Evolutionary conservation across 225 moss, liverwort and hornwort genomes (phyloP).

Genomic region (Physcomitrellopsis africana): DNA sequence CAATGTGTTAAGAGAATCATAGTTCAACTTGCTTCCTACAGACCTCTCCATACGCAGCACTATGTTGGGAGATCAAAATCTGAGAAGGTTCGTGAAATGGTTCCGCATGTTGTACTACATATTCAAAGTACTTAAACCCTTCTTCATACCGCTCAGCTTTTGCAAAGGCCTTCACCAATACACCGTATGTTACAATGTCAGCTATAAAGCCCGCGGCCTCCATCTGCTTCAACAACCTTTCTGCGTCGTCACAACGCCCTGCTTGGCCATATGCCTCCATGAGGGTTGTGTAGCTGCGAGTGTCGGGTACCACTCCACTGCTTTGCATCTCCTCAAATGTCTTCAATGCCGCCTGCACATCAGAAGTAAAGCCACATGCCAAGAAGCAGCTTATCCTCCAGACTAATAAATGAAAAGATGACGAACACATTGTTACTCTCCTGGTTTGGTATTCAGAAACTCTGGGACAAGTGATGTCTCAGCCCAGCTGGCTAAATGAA

Average conservation of each 20-base stretch:
- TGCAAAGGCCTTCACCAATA: slow-evolving; percentile 79
- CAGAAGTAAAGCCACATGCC: slow-evolving; percentile 24
- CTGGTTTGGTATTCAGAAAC: too few relatives aligned
- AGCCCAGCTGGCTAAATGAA: too few relatives aligned
- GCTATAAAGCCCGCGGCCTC: slow-evolving; percentile 75
- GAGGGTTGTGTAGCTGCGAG: slow-evolving; percentile 84
- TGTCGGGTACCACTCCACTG: slow-evolving; percentile 82
- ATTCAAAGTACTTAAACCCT: slow-evolving; percentile 79
- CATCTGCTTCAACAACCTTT: slow-evolving; percentile 68
- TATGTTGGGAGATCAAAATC: slow-evolving; percentile 65
- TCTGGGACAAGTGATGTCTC: too few relatives aligned
- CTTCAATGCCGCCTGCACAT: slow-evolving; percentile 70
- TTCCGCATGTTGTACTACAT: slow-evolving; percentile 61
- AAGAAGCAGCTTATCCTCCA: background rate
- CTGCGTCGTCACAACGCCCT: slow-evolving; percentile 76
- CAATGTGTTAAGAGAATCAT: slow-evolving; percentile 16
- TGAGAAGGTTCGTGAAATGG: slow-evolving; percentile 59
- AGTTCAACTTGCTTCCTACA: slow-evolving; percentile 26
- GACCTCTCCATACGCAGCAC: slow-evolving; percentile 48
- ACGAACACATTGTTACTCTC: too few relatives aligned
- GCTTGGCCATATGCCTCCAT: slow-evolving; percentile 93
- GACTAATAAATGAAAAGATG: too few relatives aligned
- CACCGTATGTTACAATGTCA: slow-evolving; percentile 76
- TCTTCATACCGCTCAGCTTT: slow-evolving; percentile 77
- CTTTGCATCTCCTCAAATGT: slow-evolving; percentile 80